phyloP scores from a whole-genome alignment of 2,329 filamentous ascomycete species.

The Neopestalotiopsis sp. region DNA sequence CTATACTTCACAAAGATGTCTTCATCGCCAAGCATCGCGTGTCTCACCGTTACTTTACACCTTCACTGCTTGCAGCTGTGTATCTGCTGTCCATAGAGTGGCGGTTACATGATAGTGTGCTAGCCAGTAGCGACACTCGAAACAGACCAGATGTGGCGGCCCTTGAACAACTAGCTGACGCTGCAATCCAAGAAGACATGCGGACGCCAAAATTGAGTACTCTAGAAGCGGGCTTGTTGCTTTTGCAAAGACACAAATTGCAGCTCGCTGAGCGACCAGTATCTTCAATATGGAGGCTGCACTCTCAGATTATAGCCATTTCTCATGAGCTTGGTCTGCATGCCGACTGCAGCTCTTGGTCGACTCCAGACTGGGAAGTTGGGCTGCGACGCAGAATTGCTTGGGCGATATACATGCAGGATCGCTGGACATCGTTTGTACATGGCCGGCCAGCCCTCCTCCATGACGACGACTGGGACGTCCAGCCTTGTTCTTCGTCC shows the following conservation, averaged over 20 bases:
- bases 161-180: constrained; percentile 38
- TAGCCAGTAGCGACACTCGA: constrained; percentile 34
- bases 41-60: constrained; percentile 56
- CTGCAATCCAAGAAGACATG: constrained; percentile 38
- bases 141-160: constrained; percentile 41
- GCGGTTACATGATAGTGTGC: constrained; percentile 55
- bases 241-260: constrained; percentile 42
- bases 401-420: constrained; percentile 66
- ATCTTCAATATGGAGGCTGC: constrained; percentile 39
- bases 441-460: constrained; percentile 59
- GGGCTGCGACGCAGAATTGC: constrained; percentile 60
- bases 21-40: constrained; percentile 58
- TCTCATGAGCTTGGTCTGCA: constrained; percentile 59
- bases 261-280: constrained; percentile 21
- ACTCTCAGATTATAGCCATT: constrained; percentile 52
- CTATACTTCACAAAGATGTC: constrained; percentile 56
- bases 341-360: constrained; percentile 60
- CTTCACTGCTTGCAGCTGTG: constrained; percentile 57
- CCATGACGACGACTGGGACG: constrained; percentile 54
- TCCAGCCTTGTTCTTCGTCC: constrained; percentile 29
- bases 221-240: constrained; percentile 47
- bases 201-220: constrained; percentile 46
- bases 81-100: constrained; percentile 60
- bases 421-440: constrained; percentile 60
- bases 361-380: constrained; percentile 62